Evolutionary conservation across 257 asterid genomes (phyloP), one percentile per base, ranked within the genome.

Genomic region (Jacaranda copaia): DNA sequence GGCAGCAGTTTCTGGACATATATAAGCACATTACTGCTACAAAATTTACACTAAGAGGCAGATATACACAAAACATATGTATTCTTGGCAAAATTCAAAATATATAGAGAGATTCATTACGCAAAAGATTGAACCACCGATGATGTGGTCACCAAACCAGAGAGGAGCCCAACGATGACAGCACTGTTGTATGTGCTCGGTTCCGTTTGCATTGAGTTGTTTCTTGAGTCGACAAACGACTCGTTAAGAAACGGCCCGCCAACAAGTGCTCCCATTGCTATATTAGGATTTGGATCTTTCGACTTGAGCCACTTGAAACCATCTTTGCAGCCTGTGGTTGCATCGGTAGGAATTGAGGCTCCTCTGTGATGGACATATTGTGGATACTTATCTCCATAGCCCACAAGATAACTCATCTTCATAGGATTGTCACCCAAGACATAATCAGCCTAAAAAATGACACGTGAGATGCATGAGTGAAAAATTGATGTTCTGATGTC

Each of bases 191-290:
- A 91, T 1, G 97, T 93, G 85, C 89, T 93, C 15, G 98, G 99
- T 77, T 95, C 98, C 0, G 85, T 88, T 77, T 93, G 99, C 96
- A 91, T 90, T 5, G 97, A 87, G 77, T 95, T 95, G 89, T 95
- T 93, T 79, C 99, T 89, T n/a, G 87, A 83, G 70, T 95, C 99
- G 3, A 89, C 71, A 48, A 80, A 95, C 0, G 98, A 80, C 81
- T 92, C 99, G 68, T 95, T 93, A 1, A 84, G 85, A 69, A 93
- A 95, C 1, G 99, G 99, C 19, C 99, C 99, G 0, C 99, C 99
- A 5, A 95, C 98, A 5, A 95, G 90, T 18, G 90, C 99, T 16
- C 99, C 98, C 70, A 78, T 77, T n/a, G 97, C 99, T 0, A 89
- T 71, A 35, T 95, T 93, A 1, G 99, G 99, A 52, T 95, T 95